These are phyloP conservation scores for Aspergillus panamensis DNA, from an alignment of 495 filamentous ascomycete genomes.

Conservation along the genomic window DNA sequence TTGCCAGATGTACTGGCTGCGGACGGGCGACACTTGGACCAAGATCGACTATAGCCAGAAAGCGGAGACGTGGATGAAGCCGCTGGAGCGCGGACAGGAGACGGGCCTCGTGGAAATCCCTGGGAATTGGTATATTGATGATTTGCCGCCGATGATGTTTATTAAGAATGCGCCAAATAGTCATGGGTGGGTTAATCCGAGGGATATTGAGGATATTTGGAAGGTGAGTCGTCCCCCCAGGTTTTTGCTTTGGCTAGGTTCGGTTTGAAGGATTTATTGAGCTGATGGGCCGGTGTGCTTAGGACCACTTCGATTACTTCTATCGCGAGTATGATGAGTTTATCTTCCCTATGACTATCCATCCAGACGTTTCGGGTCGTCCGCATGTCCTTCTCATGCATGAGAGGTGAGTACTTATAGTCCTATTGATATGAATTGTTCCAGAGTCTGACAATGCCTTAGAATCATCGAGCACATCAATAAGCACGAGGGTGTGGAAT, in stretches of 20 bases:
- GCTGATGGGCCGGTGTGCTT: background rate
- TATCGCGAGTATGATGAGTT: constrained; percentile 69
- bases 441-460: constrained; percentile 3
- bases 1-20: constrained; percentile 62
- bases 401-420: constrained; percentile 37
- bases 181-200: constrained; percentile 59
- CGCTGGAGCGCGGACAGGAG: constrained; percentile 48
- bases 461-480: constrained; percentile 71
- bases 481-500: constrained; percentile 69
- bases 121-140: constrained; percentile 66
- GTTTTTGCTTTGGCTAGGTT: background rate
- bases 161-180: constrained; percentile 58
- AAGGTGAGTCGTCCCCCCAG: constrained; percentile 28
- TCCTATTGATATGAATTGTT: background rate
- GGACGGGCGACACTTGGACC: constrained; percentile 59
- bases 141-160: constrained; percentile 60
- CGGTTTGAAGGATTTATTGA: background rate
- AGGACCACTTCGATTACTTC: constrained; percentile 68
- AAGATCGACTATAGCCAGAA: constrained; percentile 59
- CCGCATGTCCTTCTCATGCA: constrained; percentile 68
- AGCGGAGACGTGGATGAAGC: constrained; percentile 65
- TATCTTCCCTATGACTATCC: constrained; percentile 67
- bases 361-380: constrained; percentile 65
- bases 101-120: constrained; percentile 64
- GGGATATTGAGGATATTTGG: constrained; percentile 57